Base-by-base conservation (phyloP, 2,329 filamentous ascomycete species). In the Colletotrichum limetticola region DNA sequence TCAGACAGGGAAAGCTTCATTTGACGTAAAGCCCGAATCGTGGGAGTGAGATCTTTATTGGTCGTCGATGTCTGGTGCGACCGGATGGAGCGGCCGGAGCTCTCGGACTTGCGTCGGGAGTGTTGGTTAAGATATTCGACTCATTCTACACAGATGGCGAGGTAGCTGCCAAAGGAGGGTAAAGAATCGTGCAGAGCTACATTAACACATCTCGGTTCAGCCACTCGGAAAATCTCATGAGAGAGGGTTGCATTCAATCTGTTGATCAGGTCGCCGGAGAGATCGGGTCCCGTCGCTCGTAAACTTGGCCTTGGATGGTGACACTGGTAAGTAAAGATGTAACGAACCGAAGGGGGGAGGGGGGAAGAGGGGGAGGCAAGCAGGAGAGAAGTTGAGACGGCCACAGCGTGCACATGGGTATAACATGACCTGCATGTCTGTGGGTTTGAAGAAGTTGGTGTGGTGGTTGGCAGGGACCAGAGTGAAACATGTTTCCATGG, bases 401-500 rank as follows among this genome's bases (percentile, higher is more conserved):
- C 52, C 30, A 42, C 26, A 22, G n/a, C 9, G 37, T 53, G 30
- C 37, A 46, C 53, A n/a, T 19, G n/a, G 64, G n/a, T 42, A 16
- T 30, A 35, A 35, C 11, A 60, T 65, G 12, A 58, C 64, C 5
- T 55, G 53, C 65, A 59, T 72, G 53, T 28, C 22, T 24, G 37
- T 24, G 35, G 19, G 64, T 59, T 42, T 12, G 32, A 35, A 35
- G 35, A 42, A 42, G 46, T 7, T 26, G 28, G 28, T 35, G 46
- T 26, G n/a, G 22, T 49, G 19, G 7, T 49, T 19, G 24, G 30
- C 69, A 72, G 14, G 37, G 55, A 64, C 59, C 26, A 37, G 24
- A 56, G 62, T 61, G 70, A 72, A 69, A 72, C 70, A 72, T 60
- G 70, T 60, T 69, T 69, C 53, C 46, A 42, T 69, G 53, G 59